A percentile compares a stretch with the other conserved stretches of the same genome.
Conservation (phyloP, 2,329 filamentous ascomycete species). For the Fusarium sp. region DNA sequence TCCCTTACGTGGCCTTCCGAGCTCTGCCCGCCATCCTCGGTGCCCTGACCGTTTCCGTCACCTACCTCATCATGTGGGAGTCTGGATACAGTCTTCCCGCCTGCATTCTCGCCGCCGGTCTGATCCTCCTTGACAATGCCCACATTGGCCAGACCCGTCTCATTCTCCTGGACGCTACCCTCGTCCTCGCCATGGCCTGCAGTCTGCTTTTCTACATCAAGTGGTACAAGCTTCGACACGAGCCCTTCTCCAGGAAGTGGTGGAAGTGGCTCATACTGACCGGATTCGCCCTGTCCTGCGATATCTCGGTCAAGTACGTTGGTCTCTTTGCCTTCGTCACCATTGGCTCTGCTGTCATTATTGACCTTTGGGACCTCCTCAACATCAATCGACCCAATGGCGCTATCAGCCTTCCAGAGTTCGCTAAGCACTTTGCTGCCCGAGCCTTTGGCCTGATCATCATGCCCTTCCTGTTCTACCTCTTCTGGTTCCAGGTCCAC, state of each 20-base stretch:
- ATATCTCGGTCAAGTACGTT: conserved; percentile 99
- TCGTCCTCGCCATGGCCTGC: conserved; percentile 96
- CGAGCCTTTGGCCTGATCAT: conserved; percentile 88
- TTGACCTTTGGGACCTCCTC: conserved; percentile 95
- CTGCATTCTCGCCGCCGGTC: conserved; percentile 84
- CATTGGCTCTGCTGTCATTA: conserved; percentile 91
- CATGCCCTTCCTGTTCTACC: conserved; percentile 95
- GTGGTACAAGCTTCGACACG: conserved; percentile 95
- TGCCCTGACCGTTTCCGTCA: conserved; percentile 91
- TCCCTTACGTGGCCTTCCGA: conserved; percentile 96
- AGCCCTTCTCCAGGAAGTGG: conserved; percentile 94
- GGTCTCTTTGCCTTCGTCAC: conserved; percentile 97
- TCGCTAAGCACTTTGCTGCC: conserved; percentile 90
- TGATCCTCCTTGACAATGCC: conserved; percentile 96
- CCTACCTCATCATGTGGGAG: conserved; percentile 99
- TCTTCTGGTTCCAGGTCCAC: conserved; percentile 99
- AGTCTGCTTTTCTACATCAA: conserved; percentile 94
- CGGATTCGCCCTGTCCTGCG: conserved; percentile 93
- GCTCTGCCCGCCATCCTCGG: conserved; percentile 93
- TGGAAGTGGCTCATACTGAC: conserved; percentile 99
- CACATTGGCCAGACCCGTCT: conserved; percentile 96
- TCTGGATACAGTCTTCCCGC: conserved; percentile 97
- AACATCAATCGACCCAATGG: conserved; percentile 88
- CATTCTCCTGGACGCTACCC: conserved; percentile 92
- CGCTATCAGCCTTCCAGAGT: conserved; percentile 81